Conservation (phyloP, 2,329 filamentous ascomycete species). For the Paracoccidioides brasiliensis region DNA sequence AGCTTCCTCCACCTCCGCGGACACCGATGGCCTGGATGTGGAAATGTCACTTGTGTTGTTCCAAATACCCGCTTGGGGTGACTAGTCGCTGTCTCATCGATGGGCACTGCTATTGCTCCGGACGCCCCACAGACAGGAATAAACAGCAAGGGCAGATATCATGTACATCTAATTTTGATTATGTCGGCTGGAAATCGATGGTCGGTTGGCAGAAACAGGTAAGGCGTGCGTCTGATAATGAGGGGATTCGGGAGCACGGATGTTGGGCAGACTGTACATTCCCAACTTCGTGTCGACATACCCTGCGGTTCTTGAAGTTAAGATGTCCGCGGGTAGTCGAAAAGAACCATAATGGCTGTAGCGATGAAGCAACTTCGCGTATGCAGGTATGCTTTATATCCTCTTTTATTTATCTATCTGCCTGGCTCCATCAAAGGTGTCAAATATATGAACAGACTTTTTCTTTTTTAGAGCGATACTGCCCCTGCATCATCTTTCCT, state of each 20-base stretch:
- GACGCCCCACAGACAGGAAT: background rate
- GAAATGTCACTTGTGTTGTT: background rate
- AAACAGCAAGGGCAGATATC: background rate
- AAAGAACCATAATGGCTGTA: too few relatives aligned
- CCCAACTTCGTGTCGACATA: background rate
- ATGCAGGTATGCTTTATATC: background rate
- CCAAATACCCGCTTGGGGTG: background rate
- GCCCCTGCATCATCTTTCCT: background rate
- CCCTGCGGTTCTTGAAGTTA: background rate
- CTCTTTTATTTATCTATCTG: background rate
- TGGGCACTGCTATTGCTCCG: background rate
- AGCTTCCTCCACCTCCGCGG: background rate
- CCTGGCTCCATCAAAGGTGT: background rate
- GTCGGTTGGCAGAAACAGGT: conserved; percentile 28
- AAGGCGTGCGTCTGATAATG: background rate
- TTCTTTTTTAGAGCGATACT: background rate
- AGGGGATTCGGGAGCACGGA: conserved; percentile 3
- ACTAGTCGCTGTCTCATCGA: background rate
- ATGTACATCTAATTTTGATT: conserved; percentile 31
- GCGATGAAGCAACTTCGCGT: too few relatives aligned
- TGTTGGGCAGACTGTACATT: background rate
- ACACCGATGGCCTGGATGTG: background rate
- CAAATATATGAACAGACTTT: background rate
- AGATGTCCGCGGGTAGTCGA: too few relatives aligned
- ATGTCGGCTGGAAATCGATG: conserved; percentile 37